A percentile compares a stretch with the other conserved stretches of the same genome.
phyloP scores from a whole-genome alignment of 495 filamentous ascomycete species.

The Chaetomidium leptoderma region DNA sequence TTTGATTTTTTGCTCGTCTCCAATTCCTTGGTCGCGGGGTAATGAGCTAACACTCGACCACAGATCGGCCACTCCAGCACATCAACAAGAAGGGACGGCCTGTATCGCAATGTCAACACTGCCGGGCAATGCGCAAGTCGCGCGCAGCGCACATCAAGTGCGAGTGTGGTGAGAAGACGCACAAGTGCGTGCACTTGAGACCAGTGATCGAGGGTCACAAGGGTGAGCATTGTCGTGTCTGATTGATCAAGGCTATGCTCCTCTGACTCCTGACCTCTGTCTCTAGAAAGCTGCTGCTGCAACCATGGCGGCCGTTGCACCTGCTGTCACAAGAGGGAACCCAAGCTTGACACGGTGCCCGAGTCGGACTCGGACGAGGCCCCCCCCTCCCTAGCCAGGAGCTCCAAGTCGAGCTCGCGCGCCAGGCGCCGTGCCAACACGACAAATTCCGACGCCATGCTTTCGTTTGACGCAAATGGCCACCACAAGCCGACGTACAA shows the following conservation, averaged over 20 bases:
- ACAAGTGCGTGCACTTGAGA: slow-evolving; percentile 62
- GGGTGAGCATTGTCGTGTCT: slow-evolving; percentile 45
- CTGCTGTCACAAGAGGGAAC: slow-evolving; percentile 88
- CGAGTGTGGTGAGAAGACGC: slow-evolving; percentile 91
- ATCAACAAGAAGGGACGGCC: slow-evolving; percentile 99
- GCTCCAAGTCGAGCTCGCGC: slow-evolving; percentile 57
- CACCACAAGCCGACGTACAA: slow-evolving; percentile 92
- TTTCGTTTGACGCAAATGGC: slow-evolving; percentile 86
- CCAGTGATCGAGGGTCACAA: slow-evolving; percentile 51
- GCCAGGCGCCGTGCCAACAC: slow-evolving; percentile 61
- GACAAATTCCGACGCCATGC: slow-evolving; percentile 72
- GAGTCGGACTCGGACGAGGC: slow-evolving; percentile 55
- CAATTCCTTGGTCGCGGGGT: slow-evolving; percentile 19
- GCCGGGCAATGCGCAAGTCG: slow-evolving; percentile 94
- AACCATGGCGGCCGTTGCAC: slow-evolving; percentile 86
- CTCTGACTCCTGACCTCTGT: slow-evolving; percentile 48
- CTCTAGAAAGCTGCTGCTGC: slow-evolving; percentile 79
- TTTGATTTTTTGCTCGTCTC: too few species aligned
- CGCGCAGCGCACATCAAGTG: slow-evolving; percentile 93
- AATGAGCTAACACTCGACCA: slow-evolving; percentile 27
- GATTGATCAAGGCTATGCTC: slow-evolving; percentile 34
- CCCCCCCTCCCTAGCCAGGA: slow-evolving; percentile 40
- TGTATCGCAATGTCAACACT: slow-evolving; percentile 97
- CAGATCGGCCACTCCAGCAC: slow-evolving; percentile 88
- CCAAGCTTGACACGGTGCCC: slow-evolving; percentile 66